These are phyloP conservation scores for Verticillium dahliae DNA, from an alignment of 2,329 filamentous ascomycete genomes.

Conservation along the genomic window DNA sequence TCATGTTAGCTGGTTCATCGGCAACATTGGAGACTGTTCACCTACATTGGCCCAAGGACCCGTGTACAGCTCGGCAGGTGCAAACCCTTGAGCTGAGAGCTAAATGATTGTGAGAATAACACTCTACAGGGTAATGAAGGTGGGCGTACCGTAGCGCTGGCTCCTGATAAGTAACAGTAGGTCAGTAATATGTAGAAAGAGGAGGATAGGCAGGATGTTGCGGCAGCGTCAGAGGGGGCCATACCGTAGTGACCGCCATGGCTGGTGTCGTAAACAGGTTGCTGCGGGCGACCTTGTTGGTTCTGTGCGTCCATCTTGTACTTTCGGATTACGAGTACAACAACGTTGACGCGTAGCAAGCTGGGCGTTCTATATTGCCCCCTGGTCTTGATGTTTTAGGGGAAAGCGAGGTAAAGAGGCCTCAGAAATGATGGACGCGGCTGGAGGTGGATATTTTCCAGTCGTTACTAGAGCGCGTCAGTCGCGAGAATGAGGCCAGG, in stretches of 20 bases:
- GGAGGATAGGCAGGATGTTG: conserved; percentile 14
- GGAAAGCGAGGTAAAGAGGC: too few species aligned
- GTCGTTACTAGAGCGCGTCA: too few species aligned
- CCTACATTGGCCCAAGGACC: conserved; percentile 91
- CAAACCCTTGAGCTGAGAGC: conserved; percentile 82
- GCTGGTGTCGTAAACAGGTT: conserved; percentile 64
- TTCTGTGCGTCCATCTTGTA: conserved; percentile 17
- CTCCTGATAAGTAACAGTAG: conserved; percentile 39
- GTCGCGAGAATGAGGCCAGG: too few species aligned
- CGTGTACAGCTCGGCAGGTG: conserved; percentile 88
- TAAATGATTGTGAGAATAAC: conserved; percentile 25
- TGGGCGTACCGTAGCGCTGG: conserved; percentile 57
- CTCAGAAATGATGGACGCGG: too few species aligned
- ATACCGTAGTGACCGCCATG: conserved; percentile 75
- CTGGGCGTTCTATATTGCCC: too few species aligned
- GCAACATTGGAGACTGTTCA: conserved; percentile 7
- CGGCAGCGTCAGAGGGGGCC: conserved; percentile 16
- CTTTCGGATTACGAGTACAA: background rate
- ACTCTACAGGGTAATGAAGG: background rate
- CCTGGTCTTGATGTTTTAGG: too few species aligned
- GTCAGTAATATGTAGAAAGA: conserved; percentile 8
- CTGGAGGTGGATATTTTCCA: too few species aligned
- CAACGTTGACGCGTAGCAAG: too few species aligned
- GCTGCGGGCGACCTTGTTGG: conserved; percentile 42
- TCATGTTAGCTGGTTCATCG: background rate